These are phyloP conservation scores for Kodamaea sp. DNA, from an alignment of 1,139 yeast genomes.

Conservation along the genomic window DNA sequence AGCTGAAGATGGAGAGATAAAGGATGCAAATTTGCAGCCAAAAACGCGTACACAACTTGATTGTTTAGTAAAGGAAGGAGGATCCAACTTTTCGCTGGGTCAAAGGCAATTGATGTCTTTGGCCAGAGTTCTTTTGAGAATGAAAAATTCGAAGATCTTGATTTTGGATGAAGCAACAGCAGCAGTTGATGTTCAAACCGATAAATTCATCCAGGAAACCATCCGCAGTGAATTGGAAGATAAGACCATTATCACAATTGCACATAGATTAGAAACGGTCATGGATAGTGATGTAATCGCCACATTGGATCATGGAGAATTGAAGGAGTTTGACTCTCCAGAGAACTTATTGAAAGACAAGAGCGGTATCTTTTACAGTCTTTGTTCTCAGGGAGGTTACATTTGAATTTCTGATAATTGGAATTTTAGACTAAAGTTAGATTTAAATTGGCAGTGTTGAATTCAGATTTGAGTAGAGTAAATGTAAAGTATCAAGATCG, in stretches of 20 bases:
- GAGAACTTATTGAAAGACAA: slow-evolving; percentile 43
- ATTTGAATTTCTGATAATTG: slow-evolving; percentile 7
- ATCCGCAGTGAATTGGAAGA: slow-evolving; percentile 63
- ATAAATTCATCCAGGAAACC: slow-evolving; percentile 70
- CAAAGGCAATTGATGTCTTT: slow-evolving; percentile 77
- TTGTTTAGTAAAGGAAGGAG: slow-evolving; percentile 61
- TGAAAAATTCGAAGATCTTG: slow-evolving; percentile 55
- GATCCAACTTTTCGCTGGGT: slow-evolving; percentile 73
- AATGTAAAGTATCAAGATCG: too few species aligned
- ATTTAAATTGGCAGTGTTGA: too few species aligned
- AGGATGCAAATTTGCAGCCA: slow-evolving; percentile 17
- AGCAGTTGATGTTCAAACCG: slow-evolving; percentile 81
- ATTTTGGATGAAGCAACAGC: slow-evolving; percentile 86
- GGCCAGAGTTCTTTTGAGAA: slow-evolving; percentile 66
- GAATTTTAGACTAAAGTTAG: too few species aligned
- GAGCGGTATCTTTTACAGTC: slow-evolving; percentile 48
- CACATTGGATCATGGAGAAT: slow-evolving; percentile 66
- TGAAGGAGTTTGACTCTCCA: slow-evolving; percentile 72
- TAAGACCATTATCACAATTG: slow-evolving; percentile 76
- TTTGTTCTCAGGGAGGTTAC: slow-evolving; percentile 53
- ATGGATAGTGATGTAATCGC: slow-evolving; percentile 75
- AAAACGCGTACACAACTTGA: slow-evolving; percentile 34
- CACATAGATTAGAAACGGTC: slow-evolving; percentile 81
- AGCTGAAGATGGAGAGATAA: slow-evolving; percentile 7
- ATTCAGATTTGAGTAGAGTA: too few species aligned